Evolutionary conservation across 306 rosid genomes (phyloP).

Genomic region (Begonia masoniana): DNA sequence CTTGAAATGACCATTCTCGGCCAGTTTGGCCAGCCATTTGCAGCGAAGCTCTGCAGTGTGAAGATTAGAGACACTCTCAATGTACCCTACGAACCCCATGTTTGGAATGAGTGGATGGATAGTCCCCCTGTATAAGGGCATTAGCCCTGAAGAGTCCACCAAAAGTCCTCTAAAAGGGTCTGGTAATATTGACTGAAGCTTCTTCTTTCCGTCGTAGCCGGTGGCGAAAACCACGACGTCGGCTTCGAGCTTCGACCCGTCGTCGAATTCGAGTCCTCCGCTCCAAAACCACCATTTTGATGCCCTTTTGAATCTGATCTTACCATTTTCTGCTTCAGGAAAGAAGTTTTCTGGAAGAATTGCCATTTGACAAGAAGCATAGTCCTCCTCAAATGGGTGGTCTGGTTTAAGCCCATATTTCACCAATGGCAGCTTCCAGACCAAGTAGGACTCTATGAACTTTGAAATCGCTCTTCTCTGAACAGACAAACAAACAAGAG

Average conservation of each 20-base stretch:
- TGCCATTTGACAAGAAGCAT: slow-evolving; percentile 64
- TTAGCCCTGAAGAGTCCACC: slow-evolving; percentile 27
- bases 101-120: slow-evolving; percentile 47
- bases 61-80: slow-evolving; percentile 50
- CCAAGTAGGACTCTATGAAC: slow-evolving; percentile 45
- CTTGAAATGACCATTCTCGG: slow-evolving; percentile 28
- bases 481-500: background rate
- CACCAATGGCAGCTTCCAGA: slow-evolving; percentile 44
- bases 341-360: slow-evolving; percentile 47
- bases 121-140: slow-evolving; percentile 48
- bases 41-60: slow-evolving; percentile 42
- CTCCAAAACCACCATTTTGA: slow-evolving; percentile 45
- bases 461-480: slow-evolving; percentile 47
- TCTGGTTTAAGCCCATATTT: slow-evolving; percentile 52
- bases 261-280: slow-evolving; percentile 45
- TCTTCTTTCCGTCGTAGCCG: slow-evolving; percentile 41
- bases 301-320: slow-evolving; percentile 28
- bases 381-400: slow-evolving; percentile 55
- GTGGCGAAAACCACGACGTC: slow-evolving; percentile 53
- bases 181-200: slow-evolving; percentile 35
- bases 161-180: slow-evolving; percentile 35
- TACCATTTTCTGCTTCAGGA: slow-evolving; percentile 41
- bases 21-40: slow-evolving; percentile 37
- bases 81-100: slow-evolving; percentile 49
- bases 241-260: slow-evolving; percentile 33